Evolutionary conservation across 352 stramenopile species (phyloP).

Genomic region (Pythium oligandrum): DNA sequence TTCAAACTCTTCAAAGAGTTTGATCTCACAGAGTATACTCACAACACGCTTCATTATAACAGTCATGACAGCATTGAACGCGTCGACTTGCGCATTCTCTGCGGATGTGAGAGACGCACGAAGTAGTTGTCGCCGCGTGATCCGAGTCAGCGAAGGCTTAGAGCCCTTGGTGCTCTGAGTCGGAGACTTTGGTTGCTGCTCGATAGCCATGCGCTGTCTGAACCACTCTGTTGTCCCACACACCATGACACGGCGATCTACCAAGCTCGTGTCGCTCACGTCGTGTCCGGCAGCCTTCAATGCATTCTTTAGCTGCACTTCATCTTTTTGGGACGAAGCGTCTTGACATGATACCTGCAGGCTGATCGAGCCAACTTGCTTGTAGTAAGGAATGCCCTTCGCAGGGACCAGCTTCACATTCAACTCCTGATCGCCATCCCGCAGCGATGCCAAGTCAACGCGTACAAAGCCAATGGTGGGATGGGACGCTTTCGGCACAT

Average conservation of each 20-base stretch:
- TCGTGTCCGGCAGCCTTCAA: constrained; percentile 2
- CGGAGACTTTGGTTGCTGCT: background rate
- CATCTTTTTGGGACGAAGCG: constrained; percentile 6
- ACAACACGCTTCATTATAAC: constrained; percentile 54
- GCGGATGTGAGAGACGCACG: constrained; percentile 44
- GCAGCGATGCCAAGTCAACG: constrained; percentile 40
- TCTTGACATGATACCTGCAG: constrained; percentile 26
- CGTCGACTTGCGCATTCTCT: constrained; percentile 59
- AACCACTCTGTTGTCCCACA: constrained; percentile 16
- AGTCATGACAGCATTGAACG: constrained; percentile 43
- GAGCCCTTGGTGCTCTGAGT: too few species aligned
- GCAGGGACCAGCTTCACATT: constrained; percentile 35
- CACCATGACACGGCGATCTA: background rate
- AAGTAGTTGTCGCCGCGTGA: constrained; percentile 41
- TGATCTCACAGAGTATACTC: constrained; percentile 46
- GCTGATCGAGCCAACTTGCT: constrained; percentile 40
- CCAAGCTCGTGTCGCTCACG: background rate
- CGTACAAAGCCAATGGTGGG: constrained; percentile 36
- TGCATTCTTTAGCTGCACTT: constrained; percentile 1
- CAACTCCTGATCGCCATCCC: constrained; percentile 32
- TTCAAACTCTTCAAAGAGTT: constrained; percentile 61
- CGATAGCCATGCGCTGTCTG: constrained; percentile 1
- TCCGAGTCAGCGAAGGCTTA: constrained; percentile 24
- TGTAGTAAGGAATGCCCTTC: constrained; percentile 40
- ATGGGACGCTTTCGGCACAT: background rate